Evolutionary conservation across 2,329 filamentous ascomycete species (phyloP).

Genomic region (Sporothrix variecibatus): DNA sequence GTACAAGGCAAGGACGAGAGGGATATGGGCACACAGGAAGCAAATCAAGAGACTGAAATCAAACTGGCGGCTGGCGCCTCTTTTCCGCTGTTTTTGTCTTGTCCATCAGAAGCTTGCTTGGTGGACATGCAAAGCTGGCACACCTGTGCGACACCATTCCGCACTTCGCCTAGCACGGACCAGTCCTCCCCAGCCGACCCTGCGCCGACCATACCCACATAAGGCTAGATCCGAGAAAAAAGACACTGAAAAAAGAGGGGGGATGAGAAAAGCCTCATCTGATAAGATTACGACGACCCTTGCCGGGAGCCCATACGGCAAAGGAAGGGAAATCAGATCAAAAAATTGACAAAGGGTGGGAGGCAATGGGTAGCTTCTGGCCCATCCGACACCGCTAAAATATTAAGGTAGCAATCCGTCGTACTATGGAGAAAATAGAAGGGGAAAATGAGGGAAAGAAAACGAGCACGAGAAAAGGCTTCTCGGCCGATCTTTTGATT

Average conservation of each 20-base stretch:
- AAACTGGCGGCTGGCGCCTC: neutral
- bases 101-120: neutral
- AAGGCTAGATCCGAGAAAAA: neutral
- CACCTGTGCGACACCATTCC: neutral
- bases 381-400: neutral
- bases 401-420: too few species aligned
- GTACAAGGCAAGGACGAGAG: neutral
- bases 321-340: neutral
- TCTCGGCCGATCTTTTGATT: too few species aligned
- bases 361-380: neutral
- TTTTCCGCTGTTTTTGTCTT: neutral
- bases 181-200: neutral
- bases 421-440: too few species aligned
- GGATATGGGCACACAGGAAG: neutral
- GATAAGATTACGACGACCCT: neutral
- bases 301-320: neutral
- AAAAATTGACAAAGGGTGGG: neutral
- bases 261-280: neutral
- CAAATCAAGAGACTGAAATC: too few species aligned
- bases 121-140: neutral
- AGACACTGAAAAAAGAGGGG: neutral
- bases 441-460: neutral
- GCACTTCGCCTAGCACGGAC: slow-evolving; percentile 4
- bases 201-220: neutral
- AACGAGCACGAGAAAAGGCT: neutral